Evolutionary conservation across 208 protist genomes (phyloP).

Genomic region (Trichomonas gallinae): DNA sequence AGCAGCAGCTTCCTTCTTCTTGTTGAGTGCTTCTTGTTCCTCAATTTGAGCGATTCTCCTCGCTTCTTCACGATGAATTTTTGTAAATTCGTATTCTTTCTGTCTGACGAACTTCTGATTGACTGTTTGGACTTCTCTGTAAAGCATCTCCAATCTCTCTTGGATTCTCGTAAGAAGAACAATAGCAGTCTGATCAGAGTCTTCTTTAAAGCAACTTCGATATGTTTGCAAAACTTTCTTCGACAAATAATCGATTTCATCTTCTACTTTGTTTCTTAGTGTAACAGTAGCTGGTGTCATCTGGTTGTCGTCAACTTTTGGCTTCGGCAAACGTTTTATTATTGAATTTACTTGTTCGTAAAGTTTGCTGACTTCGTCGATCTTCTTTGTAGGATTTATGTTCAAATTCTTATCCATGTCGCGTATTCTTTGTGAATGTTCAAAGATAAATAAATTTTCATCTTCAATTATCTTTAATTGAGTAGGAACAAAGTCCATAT

Average conservation of each 20-base stretch:
- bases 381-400: neutral
- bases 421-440: neutral
- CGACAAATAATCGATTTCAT: neutral
- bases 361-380: neutral
- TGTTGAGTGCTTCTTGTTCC: neutral
- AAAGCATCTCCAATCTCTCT: neutral
- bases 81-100: neutral
- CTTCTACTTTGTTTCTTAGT: neutral
- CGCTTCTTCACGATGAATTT: neutral
- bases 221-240: neutral
- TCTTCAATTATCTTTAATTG: neutral
- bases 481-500: neutral
- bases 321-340: neutral
- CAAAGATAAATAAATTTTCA: neutral
- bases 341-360: neutral
- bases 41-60: neutral
- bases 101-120: neutral
- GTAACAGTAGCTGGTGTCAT: neutral
- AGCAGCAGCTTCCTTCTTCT: neutral
- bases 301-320: too few relatives aligned
- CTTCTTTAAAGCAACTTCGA: neutral
- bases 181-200: neutral
- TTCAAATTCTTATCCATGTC: neutral
- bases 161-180: neutral
- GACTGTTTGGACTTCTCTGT: neutral